These are phyloP conservation scores for Termitomyces sp. DNA, from an alignment of 768 basidiomycete genomes.

Conservation along the genomic window DNA sequence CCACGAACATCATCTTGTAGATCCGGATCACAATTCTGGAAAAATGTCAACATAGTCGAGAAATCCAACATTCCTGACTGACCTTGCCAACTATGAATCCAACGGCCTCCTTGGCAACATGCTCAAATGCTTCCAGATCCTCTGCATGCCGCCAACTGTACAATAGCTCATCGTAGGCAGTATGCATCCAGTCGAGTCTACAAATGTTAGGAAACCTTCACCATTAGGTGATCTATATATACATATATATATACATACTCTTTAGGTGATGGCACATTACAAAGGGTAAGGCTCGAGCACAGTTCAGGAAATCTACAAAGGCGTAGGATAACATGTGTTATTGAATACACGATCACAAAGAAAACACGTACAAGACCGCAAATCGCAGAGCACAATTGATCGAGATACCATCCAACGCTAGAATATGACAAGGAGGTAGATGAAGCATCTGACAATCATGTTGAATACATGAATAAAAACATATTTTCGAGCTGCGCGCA, in stretches of 20 bases:
- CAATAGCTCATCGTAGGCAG: conserved; percentile 58
- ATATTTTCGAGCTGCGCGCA: conserved; percentile 22
- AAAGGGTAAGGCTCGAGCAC: conserved; percentile 61
- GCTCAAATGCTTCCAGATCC: conserved; percentile 64
- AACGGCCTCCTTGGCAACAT: conserved; percentile 55
- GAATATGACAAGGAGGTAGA: conserved; percentile 64
- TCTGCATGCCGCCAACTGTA: conserved; percentile 60
- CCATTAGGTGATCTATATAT: not conserved
- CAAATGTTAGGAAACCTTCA: conserved; percentile 1
- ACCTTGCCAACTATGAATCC: conserved; percentile 54
- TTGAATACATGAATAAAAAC: not conserved
- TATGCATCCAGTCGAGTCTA: conserved; percentile 56
- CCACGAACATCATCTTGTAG: conserved; percentile 58
- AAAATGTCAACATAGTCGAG: conserved; percentile 5
- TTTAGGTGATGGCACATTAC: conserved; percentile 60
- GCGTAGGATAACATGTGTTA: not conserved
- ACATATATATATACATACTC: conserved; percentile 43
- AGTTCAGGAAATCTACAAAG: conserved; percentile 62
- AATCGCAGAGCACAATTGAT: conserved; percentile 59
- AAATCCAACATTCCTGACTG: conserved; percentile 14
- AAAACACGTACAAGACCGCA: conserved; percentile 49
- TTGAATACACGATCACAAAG: not conserved
- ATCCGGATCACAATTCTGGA: conserved; percentile 48
- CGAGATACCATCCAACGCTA: conserved; percentile 60
- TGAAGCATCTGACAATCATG: conserved; percentile 41